Evolutionary conservation across 2,329 filamentous ascomycete species (phyloP).

Genomic region (Delphinella strobiligena): DNA sequence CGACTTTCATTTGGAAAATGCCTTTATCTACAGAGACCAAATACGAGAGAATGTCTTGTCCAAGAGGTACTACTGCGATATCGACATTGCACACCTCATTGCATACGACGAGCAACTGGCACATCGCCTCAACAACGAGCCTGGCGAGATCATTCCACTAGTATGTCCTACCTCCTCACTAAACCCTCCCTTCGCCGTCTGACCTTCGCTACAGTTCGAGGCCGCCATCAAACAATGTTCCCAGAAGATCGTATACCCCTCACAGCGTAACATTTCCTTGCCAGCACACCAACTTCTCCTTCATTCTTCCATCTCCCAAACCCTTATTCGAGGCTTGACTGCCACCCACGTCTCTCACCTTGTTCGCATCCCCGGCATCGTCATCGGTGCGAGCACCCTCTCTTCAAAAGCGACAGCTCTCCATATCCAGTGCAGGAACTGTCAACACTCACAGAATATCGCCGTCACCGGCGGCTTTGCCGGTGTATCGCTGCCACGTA

Average conservation of each 20-base stretch:
- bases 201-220: slow-evolving; percentile 59
- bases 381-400: slow-evolving; percentile 92
- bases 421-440: slow-evolving; percentile 79
- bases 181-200: too few relatives aligned
- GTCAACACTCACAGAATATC: slow-evolving; percentile 58
- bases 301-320: slow-evolving; percentile 80
- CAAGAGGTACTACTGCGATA: slow-evolving; percentile 90
- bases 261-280: slow-evolving; percentile 52
- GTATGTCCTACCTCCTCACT: too few relatives aligned
- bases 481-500: slow-evolving; percentile 70
- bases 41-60: slow-evolving; percentile 87
- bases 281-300: slow-evolving; percentile 91
- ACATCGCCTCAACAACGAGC: slow-evolving; percentile 77
- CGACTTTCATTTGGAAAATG: slow-evolving; percentile 85
- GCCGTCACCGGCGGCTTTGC: slow-evolving; percentile 75
- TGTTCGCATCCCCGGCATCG: slow-evolving; percentile 93
- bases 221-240: slow-evolving; percentile 81
- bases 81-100: slow-evolving; percentile 91
- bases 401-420: slow-evolving; percentile 88
- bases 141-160: slow-evolving; percentile 81
- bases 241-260: slow-evolving; percentile 82
- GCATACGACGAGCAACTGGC: slow-evolving; percentile 93
- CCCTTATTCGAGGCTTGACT: slow-evolving; percentile 87
- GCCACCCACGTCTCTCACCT: slow-evolving; percentile 86
- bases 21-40: slow-evolving; percentile 82